A percentile compares a stretch with the other conserved stretches of the same genome.
phyloP scores from a whole-genome alignment of 2,329 filamentous ascomycete species.

The Bimuria novae-zelandiae region DNA sequence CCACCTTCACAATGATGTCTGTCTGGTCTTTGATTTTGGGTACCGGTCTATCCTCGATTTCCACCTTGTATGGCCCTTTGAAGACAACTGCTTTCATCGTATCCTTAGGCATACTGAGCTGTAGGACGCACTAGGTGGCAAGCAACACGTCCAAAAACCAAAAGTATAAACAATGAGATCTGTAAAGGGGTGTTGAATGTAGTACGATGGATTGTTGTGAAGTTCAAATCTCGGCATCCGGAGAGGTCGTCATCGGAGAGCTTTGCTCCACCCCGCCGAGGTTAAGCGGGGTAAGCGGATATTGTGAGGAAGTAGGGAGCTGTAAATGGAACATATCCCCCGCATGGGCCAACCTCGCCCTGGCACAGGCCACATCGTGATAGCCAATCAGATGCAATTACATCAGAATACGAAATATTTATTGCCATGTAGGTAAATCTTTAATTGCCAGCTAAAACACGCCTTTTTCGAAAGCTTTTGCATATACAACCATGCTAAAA shows the following conservation, averaged over 20 bases:
- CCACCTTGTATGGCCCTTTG: slow-evolving; percentile 75
- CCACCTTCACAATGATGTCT: slow-evolving; percentile 83
- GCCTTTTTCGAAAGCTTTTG: no score
- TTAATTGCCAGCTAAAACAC: no score
- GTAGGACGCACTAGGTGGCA: background rate
- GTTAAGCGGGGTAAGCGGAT: slow-evolving; percentile 12
- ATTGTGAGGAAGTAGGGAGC: background rate
- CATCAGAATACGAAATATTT: no score
- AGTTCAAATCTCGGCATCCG: background rate
- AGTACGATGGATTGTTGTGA: background rate
- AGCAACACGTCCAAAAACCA: background rate
- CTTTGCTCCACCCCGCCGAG: slow-evolving; percentile 8
- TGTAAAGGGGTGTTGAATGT: background rate
- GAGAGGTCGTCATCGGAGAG: slow-evolving; percentile 1
- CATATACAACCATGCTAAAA: no score
- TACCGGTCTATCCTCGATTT: slow-evolving; percentile 77
- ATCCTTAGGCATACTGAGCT: slow-evolving; percentile 22
- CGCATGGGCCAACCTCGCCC: no score
- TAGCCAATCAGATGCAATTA: no score
- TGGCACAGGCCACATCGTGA: no score
- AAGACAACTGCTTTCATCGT: slow-evolving; percentile 89
- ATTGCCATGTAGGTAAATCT: no score
- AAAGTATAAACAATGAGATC: no score
- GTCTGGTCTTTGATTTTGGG: slow-evolving; percentile 71
- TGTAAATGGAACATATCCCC: slow-evolving; percentile 4